phyloP scores from a whole-genome alignment of 2,329 filamentous ascomycete species.

The Bimuria novae-zelandiae region DNA sequence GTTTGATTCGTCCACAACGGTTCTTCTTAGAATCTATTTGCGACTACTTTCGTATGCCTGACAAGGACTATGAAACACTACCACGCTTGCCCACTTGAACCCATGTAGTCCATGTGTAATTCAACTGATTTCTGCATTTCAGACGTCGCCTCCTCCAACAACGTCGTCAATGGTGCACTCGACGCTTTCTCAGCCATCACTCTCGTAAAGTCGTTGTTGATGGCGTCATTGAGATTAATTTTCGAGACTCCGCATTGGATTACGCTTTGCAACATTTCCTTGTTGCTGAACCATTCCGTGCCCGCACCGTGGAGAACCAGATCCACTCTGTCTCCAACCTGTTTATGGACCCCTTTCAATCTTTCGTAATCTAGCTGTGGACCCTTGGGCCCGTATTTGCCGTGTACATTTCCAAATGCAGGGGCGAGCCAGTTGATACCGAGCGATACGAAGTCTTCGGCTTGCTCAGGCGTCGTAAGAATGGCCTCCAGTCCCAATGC shows the following conservation, averaged over 20 bases:
- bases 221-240: conserved; percentile 64
- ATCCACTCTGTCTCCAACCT: conserved; percentile 55
- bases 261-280: conserved; percentile 59
- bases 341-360: conserved; percentile 51
- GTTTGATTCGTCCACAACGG: too few relatives aligned
- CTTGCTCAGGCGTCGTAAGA: conserved; percentile 71
- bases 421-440: conserved; percentile 77
- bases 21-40: neutral
- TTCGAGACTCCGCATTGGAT: conserved; percentile 61
- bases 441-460: conserved; percentile 70
- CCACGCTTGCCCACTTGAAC: conserved; percentile 35
- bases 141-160: conserved; percentile 60
- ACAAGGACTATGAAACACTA: neutral
- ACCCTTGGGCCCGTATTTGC: conserved; percentile 69
- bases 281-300: conserved; percentile 53
- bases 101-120: conserved; percentile 59
- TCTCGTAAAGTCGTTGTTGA: conserved; percentile 57
- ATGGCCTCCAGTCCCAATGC: conserved; percentile 61
- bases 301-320: conserved; percentile 65
- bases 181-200: conserved; percentile 56
- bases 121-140: conserved; percentile 62
- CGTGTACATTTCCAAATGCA: conserved; percentile 77
- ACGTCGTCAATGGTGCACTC: conserved; percentile 56
- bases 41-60: neutral
- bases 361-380: conserved; percentile 50